Percentiles rank a stretch among this genome's conserved stretches.
phyloP scores from a whole-genome alignment of 2,329 filamentous ascomycete genomes.

The Penicillium rolfsii region DNA sequence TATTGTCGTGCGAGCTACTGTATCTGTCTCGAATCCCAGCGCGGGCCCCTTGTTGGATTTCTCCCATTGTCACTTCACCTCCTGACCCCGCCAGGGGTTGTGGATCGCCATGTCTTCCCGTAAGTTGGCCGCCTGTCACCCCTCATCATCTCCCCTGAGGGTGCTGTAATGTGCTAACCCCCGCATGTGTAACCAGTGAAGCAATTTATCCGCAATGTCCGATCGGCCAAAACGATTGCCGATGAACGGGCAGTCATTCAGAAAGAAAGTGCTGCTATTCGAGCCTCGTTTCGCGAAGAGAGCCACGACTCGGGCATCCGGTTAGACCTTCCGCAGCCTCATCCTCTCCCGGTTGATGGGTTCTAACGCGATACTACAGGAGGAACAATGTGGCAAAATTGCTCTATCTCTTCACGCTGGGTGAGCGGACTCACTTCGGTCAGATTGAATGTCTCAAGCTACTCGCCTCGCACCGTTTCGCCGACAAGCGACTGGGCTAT shows the following conservation, averaged over 20 bases:
- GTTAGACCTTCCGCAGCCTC: constrained; percentile 55
- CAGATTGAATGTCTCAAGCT: constrained; percentile 99
- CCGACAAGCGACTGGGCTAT: constrained; percentile 95
- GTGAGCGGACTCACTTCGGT: constrained; percentile 96
- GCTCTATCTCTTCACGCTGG: constrained; percentile 95
- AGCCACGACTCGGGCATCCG: constrained; percentile 87
- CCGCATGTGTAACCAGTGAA: constrained; percentile 68
- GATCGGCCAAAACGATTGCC: constrained; percentile 97
- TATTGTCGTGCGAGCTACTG: constrained; percentile 8
- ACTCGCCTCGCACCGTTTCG: constrained; percentile 92
- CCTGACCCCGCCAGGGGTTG: constrained; percentile 49
- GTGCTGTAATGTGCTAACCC: constrained; percentile 19
- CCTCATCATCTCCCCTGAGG: constrained; percentile 32
- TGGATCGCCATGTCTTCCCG: constrained; percentile 61
- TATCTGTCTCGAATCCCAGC: constrained; percentile 15
- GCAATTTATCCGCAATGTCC: constrained; percentile 99
- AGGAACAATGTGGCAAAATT: constrained; percentile 99
- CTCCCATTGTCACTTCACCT: constrained; percentile 19
- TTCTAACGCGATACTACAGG: constrained; percentile 55
- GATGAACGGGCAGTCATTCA: constrained; percentile 98
- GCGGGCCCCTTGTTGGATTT: constrained; percentile 14
- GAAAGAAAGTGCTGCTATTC: constrained; percentile 96
- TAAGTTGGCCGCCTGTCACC: constrained; percentile 45
- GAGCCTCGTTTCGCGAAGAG: constrained; percentile 97
- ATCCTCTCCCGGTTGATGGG: constrained; percentile 4